phyloP scores from a whole-genome alignment of 2,329 filamentous ascomycete species.

The Aspergillus versicolor region DNA sequence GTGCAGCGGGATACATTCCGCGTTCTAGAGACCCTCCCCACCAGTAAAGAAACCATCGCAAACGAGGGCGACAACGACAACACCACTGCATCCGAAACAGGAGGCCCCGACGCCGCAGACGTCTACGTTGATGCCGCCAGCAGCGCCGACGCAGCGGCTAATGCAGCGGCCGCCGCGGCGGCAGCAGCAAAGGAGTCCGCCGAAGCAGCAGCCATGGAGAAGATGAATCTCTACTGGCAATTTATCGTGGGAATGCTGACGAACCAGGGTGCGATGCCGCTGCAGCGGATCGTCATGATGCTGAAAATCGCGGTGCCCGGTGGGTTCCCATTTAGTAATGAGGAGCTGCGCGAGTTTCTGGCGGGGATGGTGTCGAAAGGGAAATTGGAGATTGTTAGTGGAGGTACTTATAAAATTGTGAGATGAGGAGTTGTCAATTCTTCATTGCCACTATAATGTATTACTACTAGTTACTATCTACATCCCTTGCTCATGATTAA shows the following conservation, averaged over 20 bases:
- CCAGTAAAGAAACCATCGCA: constrained; percentile 24
- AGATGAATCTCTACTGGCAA: constrained; percentile 77
- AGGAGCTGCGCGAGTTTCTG: constrained; percentile 81
- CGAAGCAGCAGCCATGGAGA: constrained; percentile 64
- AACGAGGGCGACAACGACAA: background rate
- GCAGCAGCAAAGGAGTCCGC: constrained; percentile 46
- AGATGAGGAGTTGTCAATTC: constrained; percentile 16
- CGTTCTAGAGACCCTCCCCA: constrained; percentile 56
- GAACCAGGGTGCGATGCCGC: constrained; percentile 81
- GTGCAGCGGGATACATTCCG: constrained; percentile 52
- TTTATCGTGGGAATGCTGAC: constrained; percentile 96
- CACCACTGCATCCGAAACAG: background rate
- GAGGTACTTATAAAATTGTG: constrained; percentile 65
- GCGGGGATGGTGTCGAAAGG: constrained; percentile 72
- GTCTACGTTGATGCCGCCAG: constrained; percentile 13
- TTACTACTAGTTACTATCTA: too few relatives aligned
- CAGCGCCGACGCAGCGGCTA: constrained; percentile 19
- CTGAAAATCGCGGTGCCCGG: constrained; percentile 86
- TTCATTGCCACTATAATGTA: background rate
- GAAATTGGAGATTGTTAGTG: constrained; percentile 63
- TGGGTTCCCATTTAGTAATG: constrained; percentile 84
- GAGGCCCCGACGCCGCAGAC: constrained; percentile 17
- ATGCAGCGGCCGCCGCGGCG: constrained; percentile 32
- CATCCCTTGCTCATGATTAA: background rate
- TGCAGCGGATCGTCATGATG: constrained; percentile 86